Base-by-base conservation (phyloP, 2,329 filamentous ascomycete species). In the Aspergillus melleus region DNA sequence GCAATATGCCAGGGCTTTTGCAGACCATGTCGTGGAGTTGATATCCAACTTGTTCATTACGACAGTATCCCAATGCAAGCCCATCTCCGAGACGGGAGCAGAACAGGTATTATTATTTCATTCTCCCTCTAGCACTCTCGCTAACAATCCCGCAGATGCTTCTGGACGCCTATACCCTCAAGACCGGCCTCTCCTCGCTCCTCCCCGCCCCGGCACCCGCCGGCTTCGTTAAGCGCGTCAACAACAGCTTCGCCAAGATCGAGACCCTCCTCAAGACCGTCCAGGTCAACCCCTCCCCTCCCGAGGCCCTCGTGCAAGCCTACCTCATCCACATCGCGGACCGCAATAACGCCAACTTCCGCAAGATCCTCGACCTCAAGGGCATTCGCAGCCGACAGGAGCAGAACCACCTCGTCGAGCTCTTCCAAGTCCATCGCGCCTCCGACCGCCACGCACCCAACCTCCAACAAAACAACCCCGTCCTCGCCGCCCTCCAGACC, bases 321-420 rank as follows among this genome's bases (percentile, higher is more conserved):
- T 99, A 99, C 74, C 87, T 99, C 36, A 96, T 98, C 75, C 95
- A 98, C 78, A 95, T 99, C 65, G 92, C 87, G 66, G 95, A 99
- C 80, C 88, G 90, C 58, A 96, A 90, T 64, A 95, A 98, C 73
- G 86, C 87, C 70, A 99, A 99, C 78, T 99, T 99, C 84, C 88
- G 88, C 72, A 98, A 97, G 79, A 90, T 99, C 61, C 86, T 99
- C 50, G 95, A 99, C 54, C 84, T 99, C 64, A 99, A 99, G 76
- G 95, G 95, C 51, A 89, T 99, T 61, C 86, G 89, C 57, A 80
- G 80, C 63, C 94, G 92, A 72, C 82, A 86, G 61, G 95, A 99
- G 62, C 91, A 97, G 70, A 79, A 84, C 2, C 87, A 91, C 63
- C 86, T 98, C 2, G 79, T 96, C 36, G 95, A 99, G 74, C 83